Evolutionary conservation across 495 filamentous ascomycete genomes (phyloP), one percentile per base, ranked within the genome.

Genomic region (Podospora pseudopauciseta): DNA sequence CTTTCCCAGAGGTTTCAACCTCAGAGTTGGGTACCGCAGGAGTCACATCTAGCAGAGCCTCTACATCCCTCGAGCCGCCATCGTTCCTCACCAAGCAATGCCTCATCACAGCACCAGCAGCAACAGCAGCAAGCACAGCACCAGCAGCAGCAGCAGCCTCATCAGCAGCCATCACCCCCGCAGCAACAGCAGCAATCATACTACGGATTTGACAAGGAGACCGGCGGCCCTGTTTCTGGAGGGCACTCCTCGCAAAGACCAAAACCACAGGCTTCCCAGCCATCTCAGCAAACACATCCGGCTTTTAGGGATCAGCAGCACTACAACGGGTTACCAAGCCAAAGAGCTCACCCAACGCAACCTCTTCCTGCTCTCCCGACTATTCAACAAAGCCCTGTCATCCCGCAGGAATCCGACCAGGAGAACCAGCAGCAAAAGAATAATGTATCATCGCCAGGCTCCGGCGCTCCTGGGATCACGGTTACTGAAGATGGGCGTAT

Each of bases 171-270:
- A 32, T 32, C 30, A 49, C 15, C 39, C 7, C 39, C 7, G 13
- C 55, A 58, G 18, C 55, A 58, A 11, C 55, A 63, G 49, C 61
- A 68, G 18, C 75, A 75, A 26, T 62, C 71, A 0, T 80, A 72
- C 58, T 75, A 77, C 56, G 77, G 72, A 18, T 81, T 75, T 49
- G 82, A 84, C 39, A 84, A 84, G 67, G 82, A 84, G 66, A 81
- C 80, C 2, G 81, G 72, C 55, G 68, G 71, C 1, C 44, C 74
- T 5, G 54, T 65, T 65, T 7, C 64, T 64, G 44, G 59, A 16
- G 55, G 55, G 15, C 60, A 64, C 0, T 62, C 71, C 4, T 68
- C 70, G 1, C 74, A 72, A 66, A 68, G 55, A 7, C 60, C 70
- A 30, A 73, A 70, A 16, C 55, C 66, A 7, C 70, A 30, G 15